phyloP scores from a whole-genome alignment of 352 stramenopile species.

The Globisporangium iwayamae region DNA sequence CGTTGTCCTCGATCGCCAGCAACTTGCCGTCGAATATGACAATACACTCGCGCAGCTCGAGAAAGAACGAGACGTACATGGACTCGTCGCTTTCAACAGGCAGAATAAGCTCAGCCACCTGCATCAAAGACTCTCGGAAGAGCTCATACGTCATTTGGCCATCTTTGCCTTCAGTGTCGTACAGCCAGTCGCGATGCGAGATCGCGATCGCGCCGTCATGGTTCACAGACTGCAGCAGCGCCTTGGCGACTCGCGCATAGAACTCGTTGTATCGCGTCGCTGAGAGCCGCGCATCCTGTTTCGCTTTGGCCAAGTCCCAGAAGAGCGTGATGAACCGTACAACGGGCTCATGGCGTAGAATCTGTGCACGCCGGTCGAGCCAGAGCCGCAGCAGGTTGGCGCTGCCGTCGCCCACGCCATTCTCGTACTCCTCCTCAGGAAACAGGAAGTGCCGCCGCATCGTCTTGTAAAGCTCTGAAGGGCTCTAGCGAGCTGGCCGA shows the following conservation, averaged over 20 bases:
- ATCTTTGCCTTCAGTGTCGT: constrained; percentile 39
- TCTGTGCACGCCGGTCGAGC: constrained; percentile 37
- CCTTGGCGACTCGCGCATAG: constrained; percentile 57
- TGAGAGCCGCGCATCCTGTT: constrained; percentile 22
- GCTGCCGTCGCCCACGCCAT: constrained; percentile 52
- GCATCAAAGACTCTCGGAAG: constrained; percentile 60
- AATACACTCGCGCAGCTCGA: constrained; percentile 51
- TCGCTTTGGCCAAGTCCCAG: constrained; percentile 58
- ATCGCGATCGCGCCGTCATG: constrained; percentile 31
- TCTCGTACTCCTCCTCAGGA: constrained; percentile 50
- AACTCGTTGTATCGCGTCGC: constrained; percentile 44
- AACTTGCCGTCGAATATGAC: constrained; percentile 12
- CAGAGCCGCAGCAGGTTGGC: constrained; percentile 50
- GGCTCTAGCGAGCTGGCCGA: too few relatives aligned
- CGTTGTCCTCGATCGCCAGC: neutral
- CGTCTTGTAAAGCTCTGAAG: neutral
- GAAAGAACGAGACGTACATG: constrained; percentile 47
- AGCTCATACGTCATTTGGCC: constrained; percentile 33
- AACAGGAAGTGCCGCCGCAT: constrained; percentile 72
- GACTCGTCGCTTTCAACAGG: constrained; percentile 48
- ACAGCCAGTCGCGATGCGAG: constrained; percentile 63
- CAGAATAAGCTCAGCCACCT: constrained; percentile 59
- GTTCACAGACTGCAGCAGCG: constrained; percentile 49
- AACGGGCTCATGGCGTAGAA: constrained; percentile 34
- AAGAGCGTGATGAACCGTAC: constrained; percentile 37